phyloP scores from a whole-genome alignment of 2,329 filamentous ascomycete genomes.

The Truncatella angustata region DNA sequence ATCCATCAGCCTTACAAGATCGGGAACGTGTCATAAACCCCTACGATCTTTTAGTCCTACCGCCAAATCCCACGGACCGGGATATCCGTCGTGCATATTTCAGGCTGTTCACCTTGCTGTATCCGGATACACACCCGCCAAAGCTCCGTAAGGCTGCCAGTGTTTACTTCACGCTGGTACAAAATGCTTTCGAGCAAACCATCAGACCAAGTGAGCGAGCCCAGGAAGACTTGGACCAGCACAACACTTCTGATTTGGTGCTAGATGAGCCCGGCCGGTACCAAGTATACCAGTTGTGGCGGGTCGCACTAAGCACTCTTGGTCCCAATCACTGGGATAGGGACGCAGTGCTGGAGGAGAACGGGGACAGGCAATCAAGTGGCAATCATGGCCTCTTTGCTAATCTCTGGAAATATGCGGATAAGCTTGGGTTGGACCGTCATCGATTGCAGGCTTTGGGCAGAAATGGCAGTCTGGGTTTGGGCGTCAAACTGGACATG shows the following conservation, averaged over 20 bases:
- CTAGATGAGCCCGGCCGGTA: conserved; percentile 1
- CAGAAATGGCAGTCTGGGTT: conserved; percentile 30
- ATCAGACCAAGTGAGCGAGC: conserved; percentile 39
- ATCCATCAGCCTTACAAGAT: conserved; percentile 4
- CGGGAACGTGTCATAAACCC: conserved; percentile 29
- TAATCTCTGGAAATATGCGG: not conserved
- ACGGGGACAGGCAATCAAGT: not conserved
- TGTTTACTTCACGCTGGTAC: conserved; percentile 38
- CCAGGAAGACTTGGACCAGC: conserved; percentile 34
- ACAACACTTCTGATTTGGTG: not conserved
- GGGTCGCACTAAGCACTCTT: not conserved
- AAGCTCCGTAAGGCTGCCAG: conserved; percentile 36
- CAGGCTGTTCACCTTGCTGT: conserved; percentile 42
- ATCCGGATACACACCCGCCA: conserved; percentile 40
- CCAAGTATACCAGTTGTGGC: conserved; percentile 4
- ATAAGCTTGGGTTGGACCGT: not conserved
- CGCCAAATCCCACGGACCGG: conserved; percentile 30
- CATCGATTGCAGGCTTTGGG: not conserved
- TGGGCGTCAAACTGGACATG: not conserved
- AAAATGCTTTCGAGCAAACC: conserved; percentile 47
- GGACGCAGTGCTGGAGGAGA: not conserved
- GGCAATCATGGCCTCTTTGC: not conserved
- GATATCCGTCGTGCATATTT: conserved; percentile 43
- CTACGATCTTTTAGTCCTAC: conserved; percentile 45
- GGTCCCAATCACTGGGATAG: not conserved